These are phyloP conservation scores for Jasminum sambac DNA, from an alignment of 257 asterid species.

Conservation along the genomic window DNA sequence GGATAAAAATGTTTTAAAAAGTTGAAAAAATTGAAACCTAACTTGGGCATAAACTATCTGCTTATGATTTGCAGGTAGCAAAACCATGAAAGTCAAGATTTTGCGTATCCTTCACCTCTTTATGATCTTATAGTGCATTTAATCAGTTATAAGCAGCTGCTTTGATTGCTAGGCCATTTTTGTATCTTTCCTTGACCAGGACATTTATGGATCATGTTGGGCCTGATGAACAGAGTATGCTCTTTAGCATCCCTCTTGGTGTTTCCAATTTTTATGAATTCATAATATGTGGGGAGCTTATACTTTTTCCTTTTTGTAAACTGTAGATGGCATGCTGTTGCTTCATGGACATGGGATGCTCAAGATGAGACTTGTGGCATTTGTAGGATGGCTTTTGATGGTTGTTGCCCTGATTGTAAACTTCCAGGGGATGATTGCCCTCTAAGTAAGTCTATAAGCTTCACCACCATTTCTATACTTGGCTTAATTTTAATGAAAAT, in stretches of 20 bases:
- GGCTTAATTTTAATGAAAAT: neutral
- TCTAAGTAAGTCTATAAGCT: conserved; percentile 46
- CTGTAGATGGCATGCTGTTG: conserved; percentile 82
- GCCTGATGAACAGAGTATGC: conserved; percentile 62
- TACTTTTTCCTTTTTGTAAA: neutral
- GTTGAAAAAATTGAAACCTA: too few species aligned
- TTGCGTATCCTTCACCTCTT: conserved; percentile 58
- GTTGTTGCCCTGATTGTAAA: conserved; percentile 89
- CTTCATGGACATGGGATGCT: conserved; percentile 98
- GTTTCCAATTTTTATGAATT: neutral
- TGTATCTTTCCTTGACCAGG: conserved; percentile 47
- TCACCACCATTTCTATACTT: neutral
- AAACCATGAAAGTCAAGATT: conserved; percentile 79
- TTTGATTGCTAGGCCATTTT: too few species aligned
- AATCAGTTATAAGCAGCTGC: too few species aligned
- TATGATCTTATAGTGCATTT: too few species aligned
- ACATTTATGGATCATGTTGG: conserved; percentile 26
- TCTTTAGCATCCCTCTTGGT: conserved; percentile 13
- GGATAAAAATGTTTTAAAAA: too few species aligned
- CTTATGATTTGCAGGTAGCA: conserved; percentile 41
- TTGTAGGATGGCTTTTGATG: conserved; percentile 90
- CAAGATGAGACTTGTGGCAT: conserved; percentile 95
- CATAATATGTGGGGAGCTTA: conserved; percentile 9
- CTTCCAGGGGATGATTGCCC: conserved; percentile 96
- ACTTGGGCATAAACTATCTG: too few species aligned